Evolutionary conservation across 2,329 filamentous ascomycete species (phyloP).

Genomic region (Hysterium pulicare): DNA sequence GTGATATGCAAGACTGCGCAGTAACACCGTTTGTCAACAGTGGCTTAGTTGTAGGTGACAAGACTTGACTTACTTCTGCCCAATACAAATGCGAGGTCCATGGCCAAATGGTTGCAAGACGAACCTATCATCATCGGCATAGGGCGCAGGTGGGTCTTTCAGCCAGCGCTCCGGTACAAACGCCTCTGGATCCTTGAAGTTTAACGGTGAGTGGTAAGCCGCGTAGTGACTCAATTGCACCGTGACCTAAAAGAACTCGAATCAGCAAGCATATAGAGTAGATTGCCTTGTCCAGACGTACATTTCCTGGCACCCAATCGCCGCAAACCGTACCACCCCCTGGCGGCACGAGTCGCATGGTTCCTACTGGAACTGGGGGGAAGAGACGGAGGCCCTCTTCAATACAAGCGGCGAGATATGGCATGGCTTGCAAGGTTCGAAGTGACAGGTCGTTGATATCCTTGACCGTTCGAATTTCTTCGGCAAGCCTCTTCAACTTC

Average conservation of each 20-base stretch:
- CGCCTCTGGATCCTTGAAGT: constrained; percentile 22
- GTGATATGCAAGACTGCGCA: constrained; percentile 31
- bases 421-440: too few relatives aligned
- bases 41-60: not conserved
- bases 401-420: too few relatives aligned
- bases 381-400: too few relatives aligned
- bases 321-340: constrained; percentile 30
- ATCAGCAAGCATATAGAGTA: too few relatives aligned
- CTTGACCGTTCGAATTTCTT: constrained; percentile 10
- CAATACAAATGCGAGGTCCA: constrained; percentile 29
- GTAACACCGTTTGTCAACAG: not conserved
- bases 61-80: constrained; percentile 29
- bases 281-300: too few relatives aligned
- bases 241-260: too few relatives aligned
- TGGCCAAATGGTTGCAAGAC: constrained; percentile 21
- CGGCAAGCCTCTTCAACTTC: constrained; percentile 7
- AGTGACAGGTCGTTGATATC: too few relatives aligned
- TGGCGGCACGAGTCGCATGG: not conserved
- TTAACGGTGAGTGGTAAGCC: constrained; percentile 16
- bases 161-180: constrained; percentile 37
- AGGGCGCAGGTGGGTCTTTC: constrained; percentile 18
- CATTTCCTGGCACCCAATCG: constrained; percentile 27
- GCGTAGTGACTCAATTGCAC: constrained; percentile 12
- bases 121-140: constrained; percentile 19
- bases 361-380: too few relatives aligned